Evolutionary conservation across 371 early-diverging fungal species (phyloP).

Genomic region (Apophysomyces ossiformis): DNA sequence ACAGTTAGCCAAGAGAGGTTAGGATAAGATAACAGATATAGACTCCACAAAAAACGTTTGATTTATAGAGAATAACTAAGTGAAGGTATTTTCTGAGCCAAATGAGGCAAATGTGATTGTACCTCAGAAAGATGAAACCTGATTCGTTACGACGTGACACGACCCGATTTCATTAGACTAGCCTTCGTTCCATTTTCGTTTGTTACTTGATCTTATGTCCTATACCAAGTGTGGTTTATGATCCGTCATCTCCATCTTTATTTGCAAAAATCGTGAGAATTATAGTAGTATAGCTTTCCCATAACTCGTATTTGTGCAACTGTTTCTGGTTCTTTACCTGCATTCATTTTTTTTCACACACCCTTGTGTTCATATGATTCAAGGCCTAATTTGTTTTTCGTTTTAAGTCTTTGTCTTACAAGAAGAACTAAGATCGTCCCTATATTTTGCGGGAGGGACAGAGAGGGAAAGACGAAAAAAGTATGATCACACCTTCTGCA

Average conservation of each 20-base stretch:
- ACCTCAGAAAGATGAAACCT: conserved; percentile 4
- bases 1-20: not conserved
- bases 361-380: not conserved
- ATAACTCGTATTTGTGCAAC: not conserved
- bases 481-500: too few relatives aligned
- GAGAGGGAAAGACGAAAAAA: too few relatives aligned
- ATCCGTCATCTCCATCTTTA: not conserved
- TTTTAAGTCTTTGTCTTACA: not conserved
- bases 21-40: not conserved
- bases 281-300: conserved; percentile 2
- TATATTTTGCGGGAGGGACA: too few relatives aligned
- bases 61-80: not conserved
- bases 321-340: not conserved
- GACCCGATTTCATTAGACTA: not conserved
- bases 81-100: conserved; percentile 1
- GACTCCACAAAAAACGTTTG: not conserved
- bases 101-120: not conserved
- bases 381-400: not conserved
- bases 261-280: not conserved
- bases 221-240: not conserved
- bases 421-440: not conserved
- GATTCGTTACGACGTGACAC: conserved; percentile 5
- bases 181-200: not conserved
- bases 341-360: conserved; percentile 2
- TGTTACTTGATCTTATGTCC: not conserved